phyloP scores from a whole-genome alignment of 441 rosid species.

The Raphanus hybrid region DNA sequence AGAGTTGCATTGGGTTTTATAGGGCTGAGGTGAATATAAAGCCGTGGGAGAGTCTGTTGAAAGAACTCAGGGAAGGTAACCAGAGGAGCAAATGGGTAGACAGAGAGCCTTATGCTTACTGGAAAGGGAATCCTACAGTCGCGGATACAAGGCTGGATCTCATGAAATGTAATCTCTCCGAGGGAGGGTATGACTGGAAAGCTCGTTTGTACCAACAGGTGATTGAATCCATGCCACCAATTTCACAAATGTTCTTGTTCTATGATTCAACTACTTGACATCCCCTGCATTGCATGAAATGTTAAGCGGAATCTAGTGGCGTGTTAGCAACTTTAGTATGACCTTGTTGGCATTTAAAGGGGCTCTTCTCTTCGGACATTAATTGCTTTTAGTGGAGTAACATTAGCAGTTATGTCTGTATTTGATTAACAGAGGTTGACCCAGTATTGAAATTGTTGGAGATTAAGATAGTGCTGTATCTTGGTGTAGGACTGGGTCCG shows the following conservation, averaged over 20 bases:
- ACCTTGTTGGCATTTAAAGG: no score
- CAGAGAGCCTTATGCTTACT: constrained; percentile 63
- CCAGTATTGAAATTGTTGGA: not conserved
- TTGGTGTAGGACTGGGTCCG: constrained; percentile 65
- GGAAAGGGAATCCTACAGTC: constrained; percentile 65
- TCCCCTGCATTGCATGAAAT: no score
- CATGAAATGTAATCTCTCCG: constrained; percentile 60
- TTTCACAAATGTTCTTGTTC: constrained; percentile 5
- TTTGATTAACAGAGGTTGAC: no score
- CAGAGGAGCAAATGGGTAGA: constrained; percentile 54
- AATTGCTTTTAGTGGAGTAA: no score
- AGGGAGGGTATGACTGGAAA: constrained; percentile 52
- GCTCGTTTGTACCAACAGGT: constrained; percentile 59
- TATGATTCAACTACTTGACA: not conserved
- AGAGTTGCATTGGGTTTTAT: constrained; percentile 10
- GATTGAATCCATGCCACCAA: not conserved
- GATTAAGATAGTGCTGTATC: not conserved
- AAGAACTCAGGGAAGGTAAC: constrained; percentile 55
- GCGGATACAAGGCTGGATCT: constrained; percentile 53
- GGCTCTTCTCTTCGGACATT: no score
- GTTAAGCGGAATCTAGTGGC: no score
- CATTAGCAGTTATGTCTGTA: no score
- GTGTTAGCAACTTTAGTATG: no score
- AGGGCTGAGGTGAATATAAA: constrained; percentile 70
- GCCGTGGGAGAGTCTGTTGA: constrained; percentile 56